phyloP scores from a whole-genome alignment of 352 stramenopile genomes.

The Globisporangium uncinulatum region DNA sequence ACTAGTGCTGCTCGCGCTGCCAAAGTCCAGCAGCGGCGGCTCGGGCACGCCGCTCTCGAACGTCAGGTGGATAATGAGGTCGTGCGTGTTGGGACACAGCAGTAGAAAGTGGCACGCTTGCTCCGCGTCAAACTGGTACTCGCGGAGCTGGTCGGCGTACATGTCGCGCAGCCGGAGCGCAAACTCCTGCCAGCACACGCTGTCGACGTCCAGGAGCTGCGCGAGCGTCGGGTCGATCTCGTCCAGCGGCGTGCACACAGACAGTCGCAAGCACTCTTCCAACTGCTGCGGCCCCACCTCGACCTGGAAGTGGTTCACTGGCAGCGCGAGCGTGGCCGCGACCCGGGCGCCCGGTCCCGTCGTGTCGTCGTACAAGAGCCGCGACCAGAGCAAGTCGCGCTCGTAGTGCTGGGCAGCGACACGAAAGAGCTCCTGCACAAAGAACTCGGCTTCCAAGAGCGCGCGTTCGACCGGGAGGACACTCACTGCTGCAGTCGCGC shows the following conservation, averaged over 20 bases:
- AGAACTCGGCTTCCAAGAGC: constrained; percentile 70
- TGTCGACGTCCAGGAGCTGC: constrained; percentile 57
- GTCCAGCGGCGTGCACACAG: constrained; percentile 73
- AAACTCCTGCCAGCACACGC: constrained; percentile 78
- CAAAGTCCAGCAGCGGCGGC: constrained; percentile 7
- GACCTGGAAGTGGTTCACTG: constrained; percentile 52
- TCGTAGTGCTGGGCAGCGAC: constrained; percentile 79
- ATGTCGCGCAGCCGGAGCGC: constrained; percentile 67
- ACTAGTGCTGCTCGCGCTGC: constrained; percentile 17
- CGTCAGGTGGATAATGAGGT: constrained; percentile 85
- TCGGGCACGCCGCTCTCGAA: constrained; percentile 41
- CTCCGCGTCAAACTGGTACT: constrained; percentile 82
- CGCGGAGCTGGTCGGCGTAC: constrained; percentile 71
- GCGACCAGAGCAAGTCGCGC: constrained; percentile 81
- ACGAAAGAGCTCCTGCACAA: constrained; percentile 74
- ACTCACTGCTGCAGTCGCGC: constrained; percentile 13
- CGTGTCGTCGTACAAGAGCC: constrained; percentile 65
- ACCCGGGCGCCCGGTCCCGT: constrained; percentile 45
- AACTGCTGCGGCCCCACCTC: constrained; percentile 79
- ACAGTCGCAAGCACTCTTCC: constrained; percentile 78
- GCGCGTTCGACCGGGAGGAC: constrained; percentile 57
- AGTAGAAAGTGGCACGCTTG: constrained; percentile 71
- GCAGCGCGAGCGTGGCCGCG: constrained; percentile 43
- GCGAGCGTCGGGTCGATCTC: constrained; percentile 67
- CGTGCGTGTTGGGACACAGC: constrained; percentile 74